A percentile compares a stretch with the other conserved stretches of the same genome.
Evolutionary conservation across 225 moss, liverwort and hornwort species (phyloP).

Genomic region (Antitrichia curtipendula): DNA sequence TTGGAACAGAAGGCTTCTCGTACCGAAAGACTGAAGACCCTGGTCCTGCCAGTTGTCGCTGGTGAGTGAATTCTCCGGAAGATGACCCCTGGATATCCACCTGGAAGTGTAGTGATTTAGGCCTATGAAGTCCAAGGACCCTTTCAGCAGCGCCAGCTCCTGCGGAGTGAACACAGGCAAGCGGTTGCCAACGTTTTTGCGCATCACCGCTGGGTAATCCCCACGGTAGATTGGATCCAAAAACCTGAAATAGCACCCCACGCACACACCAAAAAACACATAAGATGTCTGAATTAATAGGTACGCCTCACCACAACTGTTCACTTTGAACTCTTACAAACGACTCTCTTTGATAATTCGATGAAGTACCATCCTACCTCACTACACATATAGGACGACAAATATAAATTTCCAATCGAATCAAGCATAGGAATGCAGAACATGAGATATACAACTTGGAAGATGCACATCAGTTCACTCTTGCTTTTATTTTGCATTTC

Average conservation of each 20-base stretch:
- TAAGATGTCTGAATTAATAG: background rate
- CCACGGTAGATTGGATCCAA: constrained; percentile 79
- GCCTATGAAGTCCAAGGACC: constrained; percentile 74
- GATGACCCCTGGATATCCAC: constrained; percentile 32
- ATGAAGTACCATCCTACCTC: background rate
- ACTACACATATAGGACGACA: too few species aligned
- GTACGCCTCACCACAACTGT: background rate
- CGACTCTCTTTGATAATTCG: background rate
- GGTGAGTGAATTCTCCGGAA: constrained; percentile 8
- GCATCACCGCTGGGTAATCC: constrained; percentile 78
- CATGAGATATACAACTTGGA: background rate
- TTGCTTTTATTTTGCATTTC: background rate
- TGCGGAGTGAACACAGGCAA: constrained; percentile 41
- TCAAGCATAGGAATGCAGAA: background rate
- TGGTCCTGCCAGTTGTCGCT: constrained; percentile 61
- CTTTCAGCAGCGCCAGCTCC: constrained; percentile 34
- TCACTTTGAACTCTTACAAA: background rate
- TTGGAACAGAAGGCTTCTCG: background rate
- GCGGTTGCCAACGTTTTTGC: constrained; percentile 44
- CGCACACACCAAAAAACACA: background rate
- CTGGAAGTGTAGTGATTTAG: constrained; percentile 70
- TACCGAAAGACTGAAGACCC: constrained; percentile 37
- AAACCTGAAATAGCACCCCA: constrained; percentile 23
- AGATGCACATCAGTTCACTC: background rate
- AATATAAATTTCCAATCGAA: background rate